Evolutionary conservation across 805 yeast species (phyloP), one percentile per base, ranked within the genome.

Genomic region (Candida chilensis): DNA sequence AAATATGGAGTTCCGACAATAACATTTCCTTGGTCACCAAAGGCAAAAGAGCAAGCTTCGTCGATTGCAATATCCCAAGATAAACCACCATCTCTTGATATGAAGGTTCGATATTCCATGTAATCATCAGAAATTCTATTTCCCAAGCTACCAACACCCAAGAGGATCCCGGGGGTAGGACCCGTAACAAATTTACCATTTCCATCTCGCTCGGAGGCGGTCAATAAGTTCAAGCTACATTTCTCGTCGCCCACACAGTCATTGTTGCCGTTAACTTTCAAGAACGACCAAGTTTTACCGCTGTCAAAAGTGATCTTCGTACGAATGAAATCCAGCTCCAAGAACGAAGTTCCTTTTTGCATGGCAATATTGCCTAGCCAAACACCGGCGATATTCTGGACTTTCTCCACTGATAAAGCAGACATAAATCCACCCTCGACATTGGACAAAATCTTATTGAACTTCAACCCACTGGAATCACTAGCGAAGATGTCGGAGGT

Each of bases 11-110:
- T 50, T 2, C 84, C 80, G 2, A 80, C 50, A 12, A 83, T 67
- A 8, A 85, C 50, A 43, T 84, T 81, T 20, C 95, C 95, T 35
- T 70, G 72, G 50, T 85, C 94, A 28, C 90, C 94, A 54, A 74
- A 76, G 2, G 75, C 64, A 37, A 70, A 73, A 3, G 62, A 36
- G 22, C 71, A 60, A 3, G 83, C 71, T 26, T 62, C 67, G 16
- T 72, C 71, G 10, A 74, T 41, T 1, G 75, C 69, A 32, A 58
- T 47, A 17, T 54, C 51, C 95, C 95, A 85, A 0, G 79, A 57
- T n/a, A 62, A 44, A 17, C 95, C 95, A 16, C 84, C 87, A 55
- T 85, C 86, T 33, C 79, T 57, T 0, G 94, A 80, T 5, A 83
- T 47, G 47, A 61, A 86, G 1, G 92, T 74, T 10, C 40, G 22